These are phyloP conservation scores for Austropuccinia psidii DNA, from an alignment of 1,284 basidiomycete genomes.

Conservation along the genomic window DNA sequence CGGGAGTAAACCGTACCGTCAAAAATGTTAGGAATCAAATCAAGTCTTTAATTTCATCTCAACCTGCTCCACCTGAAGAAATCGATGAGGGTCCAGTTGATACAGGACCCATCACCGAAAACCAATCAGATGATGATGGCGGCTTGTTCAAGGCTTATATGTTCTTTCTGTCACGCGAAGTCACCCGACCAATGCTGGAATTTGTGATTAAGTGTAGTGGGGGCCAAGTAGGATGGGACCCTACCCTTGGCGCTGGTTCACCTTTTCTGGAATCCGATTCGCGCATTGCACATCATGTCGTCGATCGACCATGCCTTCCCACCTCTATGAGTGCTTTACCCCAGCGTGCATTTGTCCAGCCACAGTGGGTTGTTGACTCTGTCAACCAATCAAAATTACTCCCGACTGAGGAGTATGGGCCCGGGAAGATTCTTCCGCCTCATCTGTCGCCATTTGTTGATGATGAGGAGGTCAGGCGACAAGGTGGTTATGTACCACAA, in stretches of 20 bases:
- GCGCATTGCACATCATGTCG: slow-evolving; percentile 88
- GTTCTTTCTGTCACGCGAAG: slow-evolving; percentile 92
- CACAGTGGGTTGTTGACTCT: slow-evolving; percentile 97
- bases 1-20: slow-evolving; percentile 50
- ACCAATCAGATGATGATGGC: slow-evolving; percentile 52
- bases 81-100: slow-evolving; percentile 47
- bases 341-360: slow-evolving; percentile 82
- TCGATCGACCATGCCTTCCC: slow-evolving; percentile 66
- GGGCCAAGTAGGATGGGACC: slow-evolving; percentile 65
- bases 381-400: slow-evolving; percentile 79
- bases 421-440: slow-evolving; percentile 80
- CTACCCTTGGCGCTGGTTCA: slow-evolving; percentile 73
- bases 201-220: slow-evolving; percentile 90
- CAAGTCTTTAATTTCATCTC: slow-evolving; percentile 31
- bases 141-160: slow-evolving; percentile 73
- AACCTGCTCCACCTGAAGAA: slow-evolving; percentile 48
- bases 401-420: slow-evolving; percentile 74
- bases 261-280: slow-evolving; percentile 56
- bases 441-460: slow-evolving; percentile 94
- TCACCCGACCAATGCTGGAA: slow-evolving; percentile 84
- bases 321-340: slow-evolving; percentile 42
- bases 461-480: slow-evolving; percentile 54
- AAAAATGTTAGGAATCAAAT: slow-evolving; percentile 53
- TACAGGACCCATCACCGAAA: slow-evolving; percentile 49
- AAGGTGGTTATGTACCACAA: slow-evolving; percentile 50